Base-by-base conservation (phyloP, 73 alveolate genomes). In the Paraurostyla sp. region DNA sequence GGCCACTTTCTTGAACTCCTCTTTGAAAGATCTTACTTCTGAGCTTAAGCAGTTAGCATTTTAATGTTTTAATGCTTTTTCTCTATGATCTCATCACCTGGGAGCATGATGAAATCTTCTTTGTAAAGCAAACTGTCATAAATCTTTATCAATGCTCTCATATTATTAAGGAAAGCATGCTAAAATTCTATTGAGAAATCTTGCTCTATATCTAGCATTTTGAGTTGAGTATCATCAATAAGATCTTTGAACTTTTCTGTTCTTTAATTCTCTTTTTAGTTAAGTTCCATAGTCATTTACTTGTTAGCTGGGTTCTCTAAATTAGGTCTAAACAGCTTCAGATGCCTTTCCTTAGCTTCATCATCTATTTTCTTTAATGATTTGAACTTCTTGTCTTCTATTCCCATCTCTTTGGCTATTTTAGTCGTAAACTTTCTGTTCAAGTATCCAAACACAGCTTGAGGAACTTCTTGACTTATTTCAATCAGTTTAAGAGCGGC, bases 81-180 rank as follows among this genome's bases (percentile, higher is more conserved):
- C 59, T 89, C 97, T 0, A 81, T 85, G 18, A 82, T 71, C 68
- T 92, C 94, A 54, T 92, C 97, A 0, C 95, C 95, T 20, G 97
- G 97, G 7, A 92, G 90, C 83, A 59, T 30, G 25, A 92, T 92
- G 80, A 88, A 92, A 59, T 87, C 75, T 35, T 87, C 95, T 49
- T 89, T 85, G 30, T 76, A 78, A 54, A 89, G 83, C 13, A 88
- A 80, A 54, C 85, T 38, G 43, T 88, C 92, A 58, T 71, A 89
- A 30, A 89, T 56, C 80, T 49, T 82, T 27, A 92, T 0, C 51
- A 90, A 81, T 0, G 87, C 92, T 45, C 93, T 88, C 60, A 92
- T 49, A 41, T 92, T 92, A 85, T 89, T 92, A 13, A 89, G 71
- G 40, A 36, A 91, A 6, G 80, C 68, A 11, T 52, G 54, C 27